These are phyloP conservation scores for Colletotrichum sp. DNA, from an alignment of 2,329 filamentous ascomycete species.

Conservation along the genomic window DNA sequence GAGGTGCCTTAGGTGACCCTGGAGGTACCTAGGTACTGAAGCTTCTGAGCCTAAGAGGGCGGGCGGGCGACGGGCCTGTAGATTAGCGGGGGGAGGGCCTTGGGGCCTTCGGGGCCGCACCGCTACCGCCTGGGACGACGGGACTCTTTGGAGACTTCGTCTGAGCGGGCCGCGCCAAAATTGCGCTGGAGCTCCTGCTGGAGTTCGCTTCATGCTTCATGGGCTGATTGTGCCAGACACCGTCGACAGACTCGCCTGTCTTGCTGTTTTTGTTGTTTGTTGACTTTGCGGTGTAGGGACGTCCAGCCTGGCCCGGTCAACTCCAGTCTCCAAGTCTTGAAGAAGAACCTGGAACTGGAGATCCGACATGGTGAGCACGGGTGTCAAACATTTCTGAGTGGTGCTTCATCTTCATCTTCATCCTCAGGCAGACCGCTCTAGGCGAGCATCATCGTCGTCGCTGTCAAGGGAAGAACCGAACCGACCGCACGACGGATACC, in stretches of 20 bases:
- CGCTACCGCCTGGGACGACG: not conserved
- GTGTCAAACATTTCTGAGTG: not conserved
- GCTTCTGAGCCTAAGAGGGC: not conserved
- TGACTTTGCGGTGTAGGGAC: not conserved
- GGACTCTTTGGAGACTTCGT: not conserved
- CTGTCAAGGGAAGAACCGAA: not conserved
- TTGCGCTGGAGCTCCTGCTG: slow-evolving; percentile 9
- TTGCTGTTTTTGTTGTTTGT: not conserved
- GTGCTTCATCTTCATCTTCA: not conserved
- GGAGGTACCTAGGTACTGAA: not conserved
- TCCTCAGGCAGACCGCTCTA: not conserved
- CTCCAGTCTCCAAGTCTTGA: not conserved
- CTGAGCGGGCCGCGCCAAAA: slow-evolving; percentile 19
- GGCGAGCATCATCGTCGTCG: not conserved
- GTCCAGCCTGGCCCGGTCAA: not conserved
- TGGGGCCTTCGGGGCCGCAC: not conserved
- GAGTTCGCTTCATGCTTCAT: slow-evolving; percentile 11
- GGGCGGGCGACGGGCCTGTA: slow-evolving; percentile 20
- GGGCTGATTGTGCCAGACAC: not conserved
- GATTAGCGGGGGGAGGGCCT: slow-evolving; percentile 17
- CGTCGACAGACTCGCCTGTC: not conserved
- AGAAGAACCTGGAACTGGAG: not conserved
- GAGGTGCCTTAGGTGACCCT: not conserved
- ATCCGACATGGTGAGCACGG: not conserved
- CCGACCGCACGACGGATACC: not conserved